Percentiles rank a stretch among this genome's conserved stretches.
These are phyloP conservation scores for Funneliformis caledonium DNA, from an alignment of 371 early-diverging fungal species.

Conservation along the genomic window DNA sequence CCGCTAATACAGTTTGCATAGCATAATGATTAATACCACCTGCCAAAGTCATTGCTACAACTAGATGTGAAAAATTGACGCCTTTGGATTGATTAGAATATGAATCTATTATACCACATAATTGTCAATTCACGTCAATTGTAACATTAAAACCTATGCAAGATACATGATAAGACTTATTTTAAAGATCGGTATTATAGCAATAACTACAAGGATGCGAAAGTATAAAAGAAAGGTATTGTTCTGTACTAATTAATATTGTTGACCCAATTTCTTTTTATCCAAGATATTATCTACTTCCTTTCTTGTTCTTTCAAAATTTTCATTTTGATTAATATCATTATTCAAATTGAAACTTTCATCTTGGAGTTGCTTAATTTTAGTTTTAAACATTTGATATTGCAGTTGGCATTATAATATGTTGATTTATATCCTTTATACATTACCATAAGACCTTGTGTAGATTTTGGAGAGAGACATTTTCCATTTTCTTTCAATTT, in stretches of 20 bases:
- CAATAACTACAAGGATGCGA: not conserved
- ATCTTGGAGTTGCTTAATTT: not conserved
- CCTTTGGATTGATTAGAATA: too few relatives aligned
- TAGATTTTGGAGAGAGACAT: not conserved
- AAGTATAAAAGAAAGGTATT: not conserved
- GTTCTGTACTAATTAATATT: not conserved
- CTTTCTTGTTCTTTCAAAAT: not conserved
- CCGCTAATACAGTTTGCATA: too few relatives aligned
- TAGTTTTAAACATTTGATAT: not conserved
- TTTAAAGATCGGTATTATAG: not conserved
- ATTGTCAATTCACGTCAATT: not conserved
- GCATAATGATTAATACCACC: too few relatives aligned
- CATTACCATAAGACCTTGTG: not conserved
- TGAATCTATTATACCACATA: too few relatives aligned
- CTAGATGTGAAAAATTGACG: too few relatives aligned
- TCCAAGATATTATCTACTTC: not conserved
- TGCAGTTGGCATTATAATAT: not conserved
- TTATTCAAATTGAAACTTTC: not conserved
- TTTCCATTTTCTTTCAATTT: not conserved
- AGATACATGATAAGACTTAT: too few relatives aligned
- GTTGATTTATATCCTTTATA: not conserved
- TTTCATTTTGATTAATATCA: not conserved
- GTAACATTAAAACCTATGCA: not conserved
- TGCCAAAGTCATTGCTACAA: too few relatives aligned
- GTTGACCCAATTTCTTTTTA: not conserved